phyloP scores from a whole-genome alignment of 305 asterid genomes.

The Striga hermonthica region DNA sequence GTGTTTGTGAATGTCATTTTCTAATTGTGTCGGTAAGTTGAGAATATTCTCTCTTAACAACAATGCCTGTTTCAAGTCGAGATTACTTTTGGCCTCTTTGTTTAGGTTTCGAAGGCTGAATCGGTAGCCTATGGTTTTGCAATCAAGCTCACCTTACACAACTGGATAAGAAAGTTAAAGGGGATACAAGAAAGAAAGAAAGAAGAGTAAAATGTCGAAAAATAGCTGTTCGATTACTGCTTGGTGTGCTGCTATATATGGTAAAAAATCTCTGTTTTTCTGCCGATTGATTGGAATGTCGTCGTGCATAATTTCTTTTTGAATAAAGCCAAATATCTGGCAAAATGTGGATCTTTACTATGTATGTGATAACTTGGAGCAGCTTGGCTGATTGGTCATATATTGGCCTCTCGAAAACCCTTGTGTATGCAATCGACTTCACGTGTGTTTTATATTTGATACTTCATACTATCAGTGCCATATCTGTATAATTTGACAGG shows the following conservation, averaged over 20 bases:
- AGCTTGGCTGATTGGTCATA: slow-evolving; percentile 74
- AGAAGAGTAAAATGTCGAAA: not conserved
- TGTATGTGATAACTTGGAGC: slow-evolving; percentile 90
- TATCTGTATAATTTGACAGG: too few relatives aligned
- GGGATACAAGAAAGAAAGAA: not conserved
- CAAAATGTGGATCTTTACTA: not conserved
- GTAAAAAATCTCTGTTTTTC: not conserved
- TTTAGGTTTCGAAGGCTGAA: not conserved
- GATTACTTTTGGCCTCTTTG: not conserved
- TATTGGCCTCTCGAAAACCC: too few relatives aligned
- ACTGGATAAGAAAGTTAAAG: not conserved
- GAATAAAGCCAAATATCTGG: not conserved
- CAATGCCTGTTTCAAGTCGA: not conserved
- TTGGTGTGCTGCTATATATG: not conserved
- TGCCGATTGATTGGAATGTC: not conserved
- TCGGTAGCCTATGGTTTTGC: not conserved
- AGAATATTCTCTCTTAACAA: slow-evolving; percentile 7
- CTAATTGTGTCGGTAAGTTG: slow-evolving; percentile 23
- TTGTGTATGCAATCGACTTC: too few relatives aligned
- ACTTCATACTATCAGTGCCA: too few relatives aligned
- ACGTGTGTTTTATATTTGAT: too few relatives aligned
- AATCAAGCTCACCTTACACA: not conserved
- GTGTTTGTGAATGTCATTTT: too few relatives aligned
- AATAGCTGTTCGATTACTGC: not conserved
- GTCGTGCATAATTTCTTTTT: not conserved